phyloP scores from a whole-genome alignment of 2,329 filamentous ascomycete species.

The Cladosporium sp. region DNA sequence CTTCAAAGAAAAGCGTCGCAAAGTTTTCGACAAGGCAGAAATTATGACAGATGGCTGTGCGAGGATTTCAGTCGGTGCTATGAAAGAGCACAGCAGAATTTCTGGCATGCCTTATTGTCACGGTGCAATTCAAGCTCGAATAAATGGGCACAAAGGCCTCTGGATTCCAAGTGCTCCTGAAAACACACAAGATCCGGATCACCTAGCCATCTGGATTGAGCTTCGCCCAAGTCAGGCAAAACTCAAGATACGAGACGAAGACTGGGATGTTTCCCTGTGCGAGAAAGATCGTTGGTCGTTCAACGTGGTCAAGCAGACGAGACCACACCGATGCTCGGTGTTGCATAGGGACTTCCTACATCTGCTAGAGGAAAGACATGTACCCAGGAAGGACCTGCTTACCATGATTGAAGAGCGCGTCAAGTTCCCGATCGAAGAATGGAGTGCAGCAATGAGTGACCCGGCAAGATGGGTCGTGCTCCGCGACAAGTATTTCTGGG shows the following conservation, averaged over 20 bases:
- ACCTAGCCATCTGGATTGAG: constrained; percentile 63
- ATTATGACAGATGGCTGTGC: constrained; percentile 62
- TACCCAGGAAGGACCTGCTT: constrained; percentile 49
- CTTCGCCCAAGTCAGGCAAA: constrained; percentile 68
- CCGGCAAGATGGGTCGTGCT: too few relatives aligned
- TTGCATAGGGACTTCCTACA: constrained; percentile 53
- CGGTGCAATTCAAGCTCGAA: constrained; percentile 43
- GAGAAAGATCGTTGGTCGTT: constrained; percentile 7
- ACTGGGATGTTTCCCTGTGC: not conserved
- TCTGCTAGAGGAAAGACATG: constrained; percentile 64
- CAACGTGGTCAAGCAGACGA: too few relatives aligned
- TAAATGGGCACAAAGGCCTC: constrained; percentile 74
- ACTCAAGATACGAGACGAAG: constrained; percentile 48
- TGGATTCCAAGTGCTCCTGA: constrained; percentile 64
- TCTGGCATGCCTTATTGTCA: too few relatives aligned
- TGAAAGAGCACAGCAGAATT: too few relatives aligned
- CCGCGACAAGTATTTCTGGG: too few relatives aligned
- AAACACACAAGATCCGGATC: constrained; percentile 44
- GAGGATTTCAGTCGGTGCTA: constrained; percentile 51
- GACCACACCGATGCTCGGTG: too few relatives aligned
- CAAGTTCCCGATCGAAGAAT: constrained; percentile 43
- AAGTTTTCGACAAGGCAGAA: not conserved
- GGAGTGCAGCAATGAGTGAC: too few relatives aligned
- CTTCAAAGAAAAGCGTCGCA: too few relatives aligned
- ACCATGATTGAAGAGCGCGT: constrained; percentile 55